Percentiles rank a stretch among this genome's conserved stretches.
phyloP scores from a whole-genome alignment of 2,329 filamentous ascomycete species.

The Chaetomiaceae sp. region DNA sequence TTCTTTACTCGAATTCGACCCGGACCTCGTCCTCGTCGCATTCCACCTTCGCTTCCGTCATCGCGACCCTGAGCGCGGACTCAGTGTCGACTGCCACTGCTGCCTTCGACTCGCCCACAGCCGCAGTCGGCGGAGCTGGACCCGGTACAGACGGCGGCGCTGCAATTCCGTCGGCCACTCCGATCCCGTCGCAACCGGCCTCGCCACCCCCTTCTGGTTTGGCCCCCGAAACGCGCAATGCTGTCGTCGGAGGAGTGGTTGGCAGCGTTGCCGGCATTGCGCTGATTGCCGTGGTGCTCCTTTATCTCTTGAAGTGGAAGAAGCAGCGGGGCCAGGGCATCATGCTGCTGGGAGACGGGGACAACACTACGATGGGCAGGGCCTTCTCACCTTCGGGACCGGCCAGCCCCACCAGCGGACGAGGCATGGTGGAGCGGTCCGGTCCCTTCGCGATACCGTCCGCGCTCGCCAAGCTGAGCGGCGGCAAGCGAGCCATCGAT shows the following conservation, averaged over 20 bases:
- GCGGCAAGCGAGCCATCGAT: conserved; percentile 18
- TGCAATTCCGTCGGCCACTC: conserved; percentile 22
- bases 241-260: conserved; percentile 50
- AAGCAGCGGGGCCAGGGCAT: conserved; percentile 38
- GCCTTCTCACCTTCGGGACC: conserved; percentile 18
- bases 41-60: conserved; percentile 24
- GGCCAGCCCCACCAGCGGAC: conserved; percentile 18
- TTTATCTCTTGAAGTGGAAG: conserved; percentile 51
- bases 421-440: conserved; percentile 42
- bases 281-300: conserved; percentile 47
- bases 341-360: conserved; percentile 38
- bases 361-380: conserved; percentile 25
- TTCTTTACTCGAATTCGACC: conserved; percentile 25
- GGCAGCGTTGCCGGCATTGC: conserved; percentile 54
- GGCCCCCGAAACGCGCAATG: conserved; percentile 22
- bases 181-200: conserved; percentile 20
- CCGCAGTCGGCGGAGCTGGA: conserved; percentile 14
- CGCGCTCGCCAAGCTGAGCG: conserved; percentile 22
- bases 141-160: conserved; percentile 12
- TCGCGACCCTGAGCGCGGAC: conserved; percentile 24
- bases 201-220: conserved; percentile 24
- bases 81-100: conserved; percentile 24
- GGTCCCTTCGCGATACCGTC: conserved; percentile 40
- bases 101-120: conserved; percentile 29
- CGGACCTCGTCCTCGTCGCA: conserved; percentile 19